Base-by-base conservation (phyloP, 768 basidiomycete species). In the Nidula microcarpa region DNA sequence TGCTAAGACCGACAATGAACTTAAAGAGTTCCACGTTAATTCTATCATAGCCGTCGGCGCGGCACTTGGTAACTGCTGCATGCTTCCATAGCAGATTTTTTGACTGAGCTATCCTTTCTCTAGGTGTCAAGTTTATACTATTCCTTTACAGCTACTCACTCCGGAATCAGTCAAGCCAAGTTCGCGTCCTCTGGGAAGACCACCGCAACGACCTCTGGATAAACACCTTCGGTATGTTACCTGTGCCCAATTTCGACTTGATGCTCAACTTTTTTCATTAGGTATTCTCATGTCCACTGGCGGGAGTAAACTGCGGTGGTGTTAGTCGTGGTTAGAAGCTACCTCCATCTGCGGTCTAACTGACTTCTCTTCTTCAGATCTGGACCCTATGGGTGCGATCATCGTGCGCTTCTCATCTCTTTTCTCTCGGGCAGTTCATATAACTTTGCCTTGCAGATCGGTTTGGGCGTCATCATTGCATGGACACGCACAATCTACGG, bases 161-260 rank as follows among this genome's bases (percentile, higher is more conserved):
- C 44, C 84, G 91, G 32, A 79, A 78, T 33, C 83, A 81, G 57
- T 94, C 90, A 5, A 94, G 91, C 61, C 97, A 99, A 69, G 96
- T 99, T 2, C 82, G 83, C 45, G 84, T 97, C n/a, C 79, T 97
- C 32, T 98, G 93, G 94, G 91, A 97, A 68, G 96, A 98, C 64
- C 95, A 98, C 58, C 78, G 95, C 59, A 98, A 94, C 62, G 96
- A 96, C 62, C 65, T 94, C n/a, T 90, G 84, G 65, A 85, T 93
- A 65, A 94, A 94, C 62, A 73, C 79, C 23, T 88, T 90, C 55
- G 87, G 87, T 87, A 55, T 34, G 76, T 52, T 3, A 32, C n/a
- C 30, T 35, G 53, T n/a, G n/a, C 16, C 30, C 11, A 0, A 41
- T 37, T 10, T 4, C 11, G 10, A 13, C 6, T 35, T 18, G 8